Base-by-base conservation (phyloP, 2,329 filamentous ascomycete genomes). In the Pestalotiopsis sp. region DNA sequence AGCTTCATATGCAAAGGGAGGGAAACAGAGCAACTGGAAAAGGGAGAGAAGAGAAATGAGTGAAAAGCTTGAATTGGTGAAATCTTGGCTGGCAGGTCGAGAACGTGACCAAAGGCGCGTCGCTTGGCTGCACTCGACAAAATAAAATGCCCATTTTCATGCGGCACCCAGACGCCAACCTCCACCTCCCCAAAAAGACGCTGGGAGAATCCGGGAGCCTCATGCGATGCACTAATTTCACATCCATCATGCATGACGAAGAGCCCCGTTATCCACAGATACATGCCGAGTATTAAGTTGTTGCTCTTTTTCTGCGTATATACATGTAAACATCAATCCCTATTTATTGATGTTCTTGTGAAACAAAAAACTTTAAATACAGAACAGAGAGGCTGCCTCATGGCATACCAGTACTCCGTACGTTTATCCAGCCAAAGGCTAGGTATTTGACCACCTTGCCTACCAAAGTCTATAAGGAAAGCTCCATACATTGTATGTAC, bases 61-160 rank as follows among this genome's bases (percentile, higher is more conserved):
- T 13, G 25, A 25, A 27, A 36, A 36, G 25, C 20, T 11, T 27
- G 57, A 27, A 17, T 36, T 14, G 57, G 14, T 36, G 25, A 27
- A 58, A 58, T 13, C 20, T 23, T 58, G 23, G 27, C 6, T 25
- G 23, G 17, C 20, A 59, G 9, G 11, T 9, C 45, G 11, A 20
- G 14, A 59, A 59, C 57, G 57, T 59, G 57, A 27, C 25, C 23
- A 12, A 12, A 23, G 6, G 45, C 57, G 23, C 23, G 57, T 59
- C 27, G 57, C 57, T 36, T 59, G 45, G 45, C 45, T 52, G 45
- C 57, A 13, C 57, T 59, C 57, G 57, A 59, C 57, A 36, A 59
- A 59, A 59, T 59, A 59, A 59, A 59, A 59, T 27, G 27, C 27
- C 57, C 57, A 59, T 59, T 41, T 62, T 62, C 59, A 62, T 62